phyloP scores from a whole-genome alignment of 2,329 filamentous ascomycete species.

The Exophiala lecanii-corni region DNA sequence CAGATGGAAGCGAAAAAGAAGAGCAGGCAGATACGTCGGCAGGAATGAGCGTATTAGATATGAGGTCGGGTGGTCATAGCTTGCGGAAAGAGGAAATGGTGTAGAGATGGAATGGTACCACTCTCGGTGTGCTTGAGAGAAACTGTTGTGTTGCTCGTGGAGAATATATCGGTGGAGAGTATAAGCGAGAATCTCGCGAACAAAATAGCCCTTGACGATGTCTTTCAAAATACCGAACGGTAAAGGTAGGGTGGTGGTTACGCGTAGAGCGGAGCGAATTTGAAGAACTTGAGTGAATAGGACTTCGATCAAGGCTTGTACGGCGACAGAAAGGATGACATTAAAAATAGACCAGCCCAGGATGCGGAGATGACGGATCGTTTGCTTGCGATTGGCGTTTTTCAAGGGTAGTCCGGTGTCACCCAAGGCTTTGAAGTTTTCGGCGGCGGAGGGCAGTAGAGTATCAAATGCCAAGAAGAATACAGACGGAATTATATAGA shows the following conservation, averaged over 20 bases:
- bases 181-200: constrained; percentile 66
- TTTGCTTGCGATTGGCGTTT: constrained; percentile 37
- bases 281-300: constrained; percentile 50
- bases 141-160: constrained; percentile 43
- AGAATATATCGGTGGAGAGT: constrained; percentile 68
- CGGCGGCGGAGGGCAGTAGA: constrained; percentile 62
- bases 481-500: constrained; percentile 70
- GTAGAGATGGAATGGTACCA: constrained; percentile 55
- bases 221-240: constrained; percentile 59
- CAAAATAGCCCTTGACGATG: constrained; percentile 47
- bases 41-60: constrained; percentile 53
- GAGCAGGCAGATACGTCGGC: constrained; percentile 53
- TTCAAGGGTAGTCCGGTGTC: constrained; percentile 45
- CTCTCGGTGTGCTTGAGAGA: constrained; percentile 39
- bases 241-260: constrained; percentile 57
- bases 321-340: constrained; percentile 46
- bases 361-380: constrained; percentile 39
- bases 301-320: constrained; percentile 55
- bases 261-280: constrained; percentile 51
- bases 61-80: constrained; percentile 56
- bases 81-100: constrained; percentile 54
- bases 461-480: constrained; percentile 70
- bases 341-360: constrained; percentile 54
- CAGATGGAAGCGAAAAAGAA: constrained; percentile 56
- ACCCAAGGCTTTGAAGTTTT: constrained; percentile 65